Evolutionary conservation across 1,284 basidiomycete species (phyloP), one percentile per base, ranked within the genome.

Genomic region (Trichosporon coremiiforme): DNA sequence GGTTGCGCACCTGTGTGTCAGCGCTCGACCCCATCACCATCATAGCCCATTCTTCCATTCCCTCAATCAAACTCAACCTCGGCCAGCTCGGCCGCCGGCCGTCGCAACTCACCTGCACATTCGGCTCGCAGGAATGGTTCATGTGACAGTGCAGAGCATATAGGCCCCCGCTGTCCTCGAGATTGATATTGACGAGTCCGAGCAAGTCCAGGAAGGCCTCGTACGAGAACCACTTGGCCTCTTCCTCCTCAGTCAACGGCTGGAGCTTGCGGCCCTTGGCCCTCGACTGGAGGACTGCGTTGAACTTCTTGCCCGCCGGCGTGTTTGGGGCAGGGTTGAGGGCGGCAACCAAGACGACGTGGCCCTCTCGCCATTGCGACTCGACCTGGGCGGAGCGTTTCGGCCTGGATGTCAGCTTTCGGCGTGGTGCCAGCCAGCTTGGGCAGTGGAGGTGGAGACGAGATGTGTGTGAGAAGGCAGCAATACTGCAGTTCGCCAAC

Each of bases 141-240:
- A 95, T 80, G 78, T 95, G 92, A 1, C 92, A 91, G 81, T 96
- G 93, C 9, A 96, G 86, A 6, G 87, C 86, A 82, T 95, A 95
- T 9, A 95, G 85, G 1, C 93, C 94, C 4, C 94, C 94, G 72
- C 93, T 92, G 2, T 90, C 88, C 82, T 95, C 94, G 70, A 93
- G 85, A 79, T 95, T 95, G 66, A 95, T 87, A 75, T 88, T 92
- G 87, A 93, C 92, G 62, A 90, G 86, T 0, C 93, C 92, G n/a
- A 95, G 82, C 0, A 89, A 87, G 53, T 87, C 86, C 38, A 92
- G 84, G 80, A 93, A 94, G 1, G 87, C 88, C 17, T 91, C 88
- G 75, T 90, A 92, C 22, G 87, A 87, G 82, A 95, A 93, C 55
- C 94, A 84, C 29, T 87, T 86, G 25, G 85, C 82, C 17, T 85